phyloP scores from a whole-genome alignment of 2,329 filamentous ascomycete genomes.

The Chaetothyriales sp. region DNA sequence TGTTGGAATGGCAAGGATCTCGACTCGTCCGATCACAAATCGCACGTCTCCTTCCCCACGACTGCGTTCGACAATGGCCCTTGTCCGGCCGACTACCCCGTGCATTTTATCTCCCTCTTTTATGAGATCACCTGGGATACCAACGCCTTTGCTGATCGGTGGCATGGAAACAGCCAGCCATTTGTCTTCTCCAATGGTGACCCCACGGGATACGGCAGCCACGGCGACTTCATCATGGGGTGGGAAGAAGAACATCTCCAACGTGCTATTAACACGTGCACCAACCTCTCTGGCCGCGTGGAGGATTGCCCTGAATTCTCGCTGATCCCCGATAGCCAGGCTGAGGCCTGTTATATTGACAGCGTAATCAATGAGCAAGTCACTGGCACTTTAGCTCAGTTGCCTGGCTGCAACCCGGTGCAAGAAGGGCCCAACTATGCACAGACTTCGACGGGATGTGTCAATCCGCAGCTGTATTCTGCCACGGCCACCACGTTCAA shows the following conservation, averaged over 20 bases:
- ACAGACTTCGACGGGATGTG: constrained; percentile 8
- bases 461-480: constrained; percentile 25
- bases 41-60: constrained; percentile 24
- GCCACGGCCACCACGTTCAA: constrained; percentile 26
- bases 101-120: constrained; percentile 44
- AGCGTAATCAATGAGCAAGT: constrained; percentile 24
- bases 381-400: constrained; percentile 12
- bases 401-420: constrained; percentile 19
- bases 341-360: constrained; percentile 37
- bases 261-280: constrained; percentile 51
- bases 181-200: constrained; percentile 45
- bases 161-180: constrained; percentile 23
- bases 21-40: constrained; percentile 21
- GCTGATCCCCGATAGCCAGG: constrained; percentile 39
- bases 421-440: constrained; percentile 23
- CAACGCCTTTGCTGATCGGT: constrained; percentile 34
- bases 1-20: constrained; percentile 26
- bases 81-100: constrained; percentile 32
- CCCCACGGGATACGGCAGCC: constrained; percentile 36
- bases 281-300: constrained; percentile 44
- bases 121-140: constrained; percentile 45
- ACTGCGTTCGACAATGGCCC: constrained; percentile 22
- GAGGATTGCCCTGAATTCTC: constrained; percentile 44
- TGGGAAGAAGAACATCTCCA: constrained; percentile 54
- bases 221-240: constrained; percentile 53